phyloP scores from a whole-genome alignment of 495 filamentous ascomycete genomes.

The Cercophora sp. region DNA sequence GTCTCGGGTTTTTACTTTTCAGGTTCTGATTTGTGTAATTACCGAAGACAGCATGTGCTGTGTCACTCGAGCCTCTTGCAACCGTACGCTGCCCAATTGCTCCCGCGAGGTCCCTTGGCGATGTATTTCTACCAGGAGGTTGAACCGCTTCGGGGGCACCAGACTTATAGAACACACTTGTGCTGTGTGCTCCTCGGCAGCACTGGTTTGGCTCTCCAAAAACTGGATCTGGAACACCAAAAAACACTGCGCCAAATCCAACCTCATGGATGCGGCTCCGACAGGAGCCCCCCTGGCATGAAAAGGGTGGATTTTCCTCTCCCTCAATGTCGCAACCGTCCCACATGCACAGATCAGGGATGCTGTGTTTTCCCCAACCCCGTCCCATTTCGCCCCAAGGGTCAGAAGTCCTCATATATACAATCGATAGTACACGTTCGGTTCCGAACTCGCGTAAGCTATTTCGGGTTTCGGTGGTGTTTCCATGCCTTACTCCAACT shows the following conservation, averaged over 20 bases:
- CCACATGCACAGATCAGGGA: too few relatives aligned
- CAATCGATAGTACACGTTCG: slow-evolving; percentile 21
- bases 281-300: too few relatives aligned
- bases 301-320: too few relatives aligned
- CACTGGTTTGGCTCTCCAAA: too few relatives aligned
- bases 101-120: background rate
- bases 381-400: background rate
- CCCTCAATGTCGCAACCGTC: too few relatives aligned
- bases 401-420: too few relatives aligned
- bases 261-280: too few relatives aligned
- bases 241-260: too few relatives aligned
- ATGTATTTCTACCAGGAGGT: background rate
- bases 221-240: too few relatives aligned
- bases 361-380: background rate
- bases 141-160: too few relatives aligned
- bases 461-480: background rate
- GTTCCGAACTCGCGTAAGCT: background rate
- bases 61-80: background rate
- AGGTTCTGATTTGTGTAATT: background rate
- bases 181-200: too few relatives aligned
- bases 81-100: slow-evolving; percentile 2
- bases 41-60: slow-evolving; percentile 2
- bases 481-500: slow-evolving; percentile 14
- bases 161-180: too few relatives aligned
- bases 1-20: background rate